Evolutionary conservation across 2,329 filamentous ascomycete species (phyloP).

Genomic region (Elsinoe necatrix): DNA sequence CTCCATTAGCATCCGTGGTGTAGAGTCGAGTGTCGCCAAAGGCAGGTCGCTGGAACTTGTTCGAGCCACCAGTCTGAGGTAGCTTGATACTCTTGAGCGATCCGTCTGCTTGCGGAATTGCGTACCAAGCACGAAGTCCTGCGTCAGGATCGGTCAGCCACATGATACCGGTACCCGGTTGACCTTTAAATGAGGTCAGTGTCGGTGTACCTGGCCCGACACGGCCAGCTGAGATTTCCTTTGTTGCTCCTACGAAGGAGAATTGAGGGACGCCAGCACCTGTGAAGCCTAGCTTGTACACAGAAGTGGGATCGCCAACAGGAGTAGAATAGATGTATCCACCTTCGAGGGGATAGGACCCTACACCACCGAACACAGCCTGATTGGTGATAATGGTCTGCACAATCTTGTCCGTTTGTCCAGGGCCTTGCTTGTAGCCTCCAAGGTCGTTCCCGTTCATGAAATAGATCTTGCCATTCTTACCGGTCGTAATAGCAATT

Average conservation of each 20-base stretch:
- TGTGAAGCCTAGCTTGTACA: conserved; percentile 25
- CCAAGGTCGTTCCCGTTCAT: conserved; percentile 23
- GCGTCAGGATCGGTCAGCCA: conserved; percentile 35
- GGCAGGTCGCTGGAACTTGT: conserved; percentile 34
- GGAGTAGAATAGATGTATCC: conserved; percentile 28
- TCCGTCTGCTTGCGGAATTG: conserved; percentile 33
- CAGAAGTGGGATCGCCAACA: conserved; percentile 24
- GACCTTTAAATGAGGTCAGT: conserved; percentile 31
- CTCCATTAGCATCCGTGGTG: conserved; percentile 27
- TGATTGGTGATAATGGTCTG: conserved; percentile 23
- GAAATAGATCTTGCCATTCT: conserved; percentile 26
- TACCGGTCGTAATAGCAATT: conserved; percentile 27
- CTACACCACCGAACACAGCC: conserved; percentile 23
- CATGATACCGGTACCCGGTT: conserved; percentile 32
- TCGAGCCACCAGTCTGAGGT: conserved; percentile 32
- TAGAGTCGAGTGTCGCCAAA: conserved; percentile 38
- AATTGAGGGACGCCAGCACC: conserved; percentile 23
- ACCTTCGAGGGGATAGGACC: conserved; percentile 24
- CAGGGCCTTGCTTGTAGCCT: conserved; percentile 23
- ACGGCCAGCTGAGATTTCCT: conserved; percentile 23
- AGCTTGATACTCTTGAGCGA: conserved; percentile 30
- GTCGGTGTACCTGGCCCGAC: conserved; percentile 31
- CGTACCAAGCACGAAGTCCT: conserved; percentile 35
- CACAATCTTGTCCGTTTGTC: conserved; percentile 22
- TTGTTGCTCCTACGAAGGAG: conserved; percentile 25